Evolutionary conservation across 176 grass and related monocot genomes (phyloP), one percentile per base, ranked within the genome.

Genomic region (Carex cristatella): DNA sequence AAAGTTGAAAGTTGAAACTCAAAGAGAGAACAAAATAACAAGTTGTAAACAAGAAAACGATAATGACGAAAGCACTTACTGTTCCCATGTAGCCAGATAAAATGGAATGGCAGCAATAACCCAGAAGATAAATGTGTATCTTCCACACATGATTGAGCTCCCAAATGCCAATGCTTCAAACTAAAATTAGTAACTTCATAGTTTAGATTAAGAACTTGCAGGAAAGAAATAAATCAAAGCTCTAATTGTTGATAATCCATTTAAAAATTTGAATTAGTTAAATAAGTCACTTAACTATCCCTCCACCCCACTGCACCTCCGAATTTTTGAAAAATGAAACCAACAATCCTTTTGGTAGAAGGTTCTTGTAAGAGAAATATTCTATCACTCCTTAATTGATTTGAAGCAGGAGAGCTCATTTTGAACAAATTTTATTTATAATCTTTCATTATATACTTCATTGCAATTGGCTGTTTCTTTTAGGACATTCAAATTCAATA

Each of bases 51-150:
- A 85, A 61, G 27, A 87, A 4, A 67, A 11, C 2, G 86, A 63
- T 79, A 62, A 10, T 61, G 85, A 10, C 80, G 54, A 81, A 83
- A 61, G 9, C 66, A 83, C 92, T 87, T 90, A 98, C 95, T 98
- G 95, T 95, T 98, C 95, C 95, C 95, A 98, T 27, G 95, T 98
- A 83, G 93, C 95, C 15, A 94, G 86, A 87, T 98, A 98, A 87
- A 98, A 98, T 15, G 95, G 95, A 18, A 95, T 79, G 14, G 74
- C 74, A 79, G 74, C 89, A 93, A 93, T 83, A 53, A 95, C 85
- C 95, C 95, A 98, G 78, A 85, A 92, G 84, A 85, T 87, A 81
- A 98, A 84, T 65, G 95, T 95, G 65, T 76, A 87, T 67, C 85
- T 88, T 82, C 95, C 91, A 86, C 95, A 98, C 93, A 98, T 95